phyloP scores from a whole-genome alignment of 2,329 filamentous ascomycete species.

The Arthrobotrys iridis region DNA sequence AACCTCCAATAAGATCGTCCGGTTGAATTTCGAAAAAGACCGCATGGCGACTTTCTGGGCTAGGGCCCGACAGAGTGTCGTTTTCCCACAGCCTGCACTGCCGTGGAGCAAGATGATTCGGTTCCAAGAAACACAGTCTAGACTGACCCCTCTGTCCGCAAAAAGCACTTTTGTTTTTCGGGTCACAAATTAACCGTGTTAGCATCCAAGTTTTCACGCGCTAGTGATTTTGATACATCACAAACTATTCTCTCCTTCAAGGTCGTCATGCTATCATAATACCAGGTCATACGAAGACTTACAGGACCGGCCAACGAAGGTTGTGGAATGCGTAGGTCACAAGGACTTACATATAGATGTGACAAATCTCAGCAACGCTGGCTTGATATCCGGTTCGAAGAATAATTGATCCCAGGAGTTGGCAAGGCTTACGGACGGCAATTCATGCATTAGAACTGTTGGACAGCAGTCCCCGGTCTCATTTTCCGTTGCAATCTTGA shows the following conservation, averaged over 20 bases:
- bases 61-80: constrained; percentile 56
- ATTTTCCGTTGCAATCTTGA: constrained; percentile 34
- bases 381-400: constrained; percentile 58
- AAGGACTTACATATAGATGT: constrained; percentile 55
- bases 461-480: constrained; percentile 24
- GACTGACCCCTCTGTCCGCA: constrained; percentile 55
- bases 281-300: background rate
- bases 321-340: background rate
- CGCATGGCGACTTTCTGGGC: constrained; percentile 58
- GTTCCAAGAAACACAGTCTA: constrained; percentile 57
- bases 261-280: background rate
- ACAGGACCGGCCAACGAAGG: too few relatives aligned
- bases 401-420: constrained; percentile 52
- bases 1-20: constrained; percentile 56
- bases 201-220: background rate
- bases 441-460: constrained; percentile 32
- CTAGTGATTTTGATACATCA: background rate
- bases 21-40: constrained; percentile 56
- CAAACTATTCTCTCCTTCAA: background rate
- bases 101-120: constrained; percentile 57
- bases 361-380: constrained; percentile 56
- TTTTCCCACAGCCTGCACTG: constrained; percentile 57
- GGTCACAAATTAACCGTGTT: background rate
- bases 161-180: constrained; percentile 55
- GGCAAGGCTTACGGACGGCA: constrained; percentile 24